Percentiles rank a stretch among this genome's conserved stretches.
These are phyloP conservation scores for Xylona heveae DNA, from an alignment of 495 filamentous ascomycete species.

Conservation along the genomic window DNA sequence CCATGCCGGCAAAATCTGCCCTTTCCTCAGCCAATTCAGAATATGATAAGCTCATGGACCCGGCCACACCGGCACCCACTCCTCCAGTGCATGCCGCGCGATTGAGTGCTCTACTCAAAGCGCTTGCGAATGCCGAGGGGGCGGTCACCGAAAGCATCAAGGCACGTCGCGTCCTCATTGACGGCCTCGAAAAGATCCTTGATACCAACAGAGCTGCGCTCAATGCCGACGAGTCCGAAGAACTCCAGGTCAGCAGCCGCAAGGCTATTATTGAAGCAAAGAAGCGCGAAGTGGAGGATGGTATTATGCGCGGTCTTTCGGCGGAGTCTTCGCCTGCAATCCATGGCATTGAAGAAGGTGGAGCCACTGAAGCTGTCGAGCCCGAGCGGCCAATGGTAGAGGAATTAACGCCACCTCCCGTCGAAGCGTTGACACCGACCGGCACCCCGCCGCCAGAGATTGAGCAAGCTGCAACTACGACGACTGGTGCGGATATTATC, in stretches of 20 bases:
- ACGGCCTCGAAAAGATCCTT: slow-evolving; percentile 64
- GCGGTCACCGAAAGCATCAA: slow-evolving; percentile 82
- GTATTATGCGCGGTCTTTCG: slow-evolving; percentile 63
- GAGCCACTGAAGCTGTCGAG: not conserved
- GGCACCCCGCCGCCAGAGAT: slow-evolving; percentile 7
- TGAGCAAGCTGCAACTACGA: slow-evolving; percentile 2
- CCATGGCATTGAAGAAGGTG: not conserved
- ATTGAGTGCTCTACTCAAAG: slow-evolving; percentile 67
- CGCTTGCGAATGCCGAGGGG: slow-evolving; percentile 72
- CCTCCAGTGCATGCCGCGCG: slow-evolving; percentile 84
- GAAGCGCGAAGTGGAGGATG: slow-evolving; percentile 72
- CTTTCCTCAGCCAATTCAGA: slow-evolving; percentile 51
- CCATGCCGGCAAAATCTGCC: slow-evolving; percentile 34
- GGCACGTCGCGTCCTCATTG: slow-evolving; percentile 54
- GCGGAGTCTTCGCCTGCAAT: slow-evolving; percentile 18
- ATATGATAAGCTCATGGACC: slow-evolving; percentile 60
- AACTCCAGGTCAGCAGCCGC: slow-evolving; percentile 33
- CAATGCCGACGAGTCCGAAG: slow-evolving; percentile 39
- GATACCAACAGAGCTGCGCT: slow-evolving; percentile 50
- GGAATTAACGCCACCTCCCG: slow-evolving; percentile 56
- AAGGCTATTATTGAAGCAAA: slow-evolving; percentile 47
- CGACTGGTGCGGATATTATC: slow-evolving; percentile 8
- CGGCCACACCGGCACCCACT: slow-evolving; percentile 38
- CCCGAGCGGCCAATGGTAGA: slow-evolving; percentile 43
- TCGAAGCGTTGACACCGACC: slow-evolving; percentile 13